Evolutionary conservation across 331 rosid genomes (phyloP), one percentile per base, ranked within the genome.

Genomic region (Quercus tomentella): DNA sequence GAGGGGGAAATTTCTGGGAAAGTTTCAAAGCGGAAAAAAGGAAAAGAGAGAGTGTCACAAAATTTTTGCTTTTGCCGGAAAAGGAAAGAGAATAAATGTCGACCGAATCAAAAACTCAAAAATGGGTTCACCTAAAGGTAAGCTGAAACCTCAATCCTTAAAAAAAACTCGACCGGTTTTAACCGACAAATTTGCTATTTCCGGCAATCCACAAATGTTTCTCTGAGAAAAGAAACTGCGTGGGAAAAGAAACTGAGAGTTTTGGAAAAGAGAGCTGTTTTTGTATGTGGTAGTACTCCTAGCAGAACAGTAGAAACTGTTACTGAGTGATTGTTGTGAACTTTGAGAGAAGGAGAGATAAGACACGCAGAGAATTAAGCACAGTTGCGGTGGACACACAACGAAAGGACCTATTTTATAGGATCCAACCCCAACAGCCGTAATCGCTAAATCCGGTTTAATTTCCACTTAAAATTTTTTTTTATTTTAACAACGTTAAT

Each of bases 331-430:
- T 14, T 20, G 5, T 10, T 5, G 35, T 6, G 70, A 14, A 35
- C 6, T 8, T 22, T n/a, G 28, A 21, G 63, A 66, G 54, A 17
- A 7, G 4, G 58, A 26, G 51, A 58, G 76, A 73, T 22, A 83
- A 21, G 77, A 35, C 74, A 70, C 58, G 55, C 26, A 49, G 76
- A 79, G 76, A 75, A 30, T 43, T 58, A 61, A 62, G 79, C 83
- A 84, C 67, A 14, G 76, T 77, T 74, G 56, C 65, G 60, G 45
- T 55, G 76, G 77, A 71, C 22, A 67, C 41, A 49, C 74, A 54
- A 78, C 82, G 67, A 75, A 37, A 43, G 87, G 37, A 71, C 82
- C 91, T 60, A 30, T 79, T 93, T 87, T 91, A 91, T 87, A 91
- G 93, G 88, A 83, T 85, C 82, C 45, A 41, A 41, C 1, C 80